Base-by-base conservation (phyloP, 768 basidiomycete species). In the Serendipita vermifera region DNA sequence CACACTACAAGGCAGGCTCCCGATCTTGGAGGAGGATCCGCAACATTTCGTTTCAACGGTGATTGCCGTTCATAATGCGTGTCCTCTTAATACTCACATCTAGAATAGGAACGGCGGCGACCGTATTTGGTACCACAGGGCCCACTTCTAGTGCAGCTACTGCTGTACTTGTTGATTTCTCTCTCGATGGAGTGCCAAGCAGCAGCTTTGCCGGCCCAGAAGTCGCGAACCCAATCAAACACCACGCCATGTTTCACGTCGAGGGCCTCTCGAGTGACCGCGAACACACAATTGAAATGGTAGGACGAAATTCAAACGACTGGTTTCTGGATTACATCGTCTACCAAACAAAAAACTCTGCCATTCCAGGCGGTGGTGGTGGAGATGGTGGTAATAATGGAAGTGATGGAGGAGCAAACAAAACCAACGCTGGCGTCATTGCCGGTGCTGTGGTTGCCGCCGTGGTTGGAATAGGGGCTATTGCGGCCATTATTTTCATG, bases 261-360 rank as follows among this genome's bases (percentile, higher is more conserved):
- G 31, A 5, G 15, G 17, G 20, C 5, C 46, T 51, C 1, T 7
- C 13, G 9, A 7, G 22, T 15, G 29, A 51, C 3, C 4, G n/a
- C 4, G 9, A 9, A 7, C 46, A 51, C 46, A 51, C 46, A 15
- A 20, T 51, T 5, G 27, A n/a, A 9, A 51, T 51, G 2, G 27
- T 31, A 11, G 9, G 22, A 5, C 15, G 17, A 9, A 51, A 51
- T n/a, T 5, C n/a, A 7, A 11, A 20, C 46, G 9, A 20, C n/a
- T 51, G 24, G 20, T 51, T 51, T 29, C 46, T 51, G 5, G 46
- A 51, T n/a, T 51, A 51, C 2, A 9, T 51, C 9, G 46, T 51
- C 15, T 51, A 51, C 29, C 20, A 7, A 20, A 15, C 46, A 15
- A 22, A 20, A 1, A 26, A 26, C 22, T 20, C 20, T 26, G 7